Conservation (phyloP, 148 eudicot genomes). For the Vaccinium corymbosum region DNA sequence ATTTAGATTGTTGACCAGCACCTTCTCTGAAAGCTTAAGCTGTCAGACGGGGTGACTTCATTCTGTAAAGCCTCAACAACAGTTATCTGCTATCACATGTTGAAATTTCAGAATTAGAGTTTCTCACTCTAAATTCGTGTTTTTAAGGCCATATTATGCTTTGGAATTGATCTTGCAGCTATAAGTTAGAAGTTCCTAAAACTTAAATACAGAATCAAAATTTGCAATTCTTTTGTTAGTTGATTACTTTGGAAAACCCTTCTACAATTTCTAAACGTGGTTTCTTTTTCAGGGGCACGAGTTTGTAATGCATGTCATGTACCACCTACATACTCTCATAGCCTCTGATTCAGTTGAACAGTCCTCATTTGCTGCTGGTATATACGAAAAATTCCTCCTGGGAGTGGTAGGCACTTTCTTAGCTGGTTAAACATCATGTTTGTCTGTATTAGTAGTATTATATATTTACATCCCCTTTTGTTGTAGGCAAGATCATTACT, state of each 20-base stretch:
- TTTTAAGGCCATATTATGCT: background rate
- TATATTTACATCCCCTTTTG: slow-evolving; percentile 15
- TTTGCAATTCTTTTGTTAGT: slow-evolving; percentile 4
- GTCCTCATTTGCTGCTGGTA: slow-evolving; percentile 49
- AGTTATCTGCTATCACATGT: background rate
- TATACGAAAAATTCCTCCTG: slow-evolving; percentile 79
- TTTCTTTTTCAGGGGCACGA: slow-evolving; percentile 79
- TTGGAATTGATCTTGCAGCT: background rate
- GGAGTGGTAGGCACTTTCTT: slow-evolving; percentile 62
- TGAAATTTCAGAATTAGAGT: background rate
- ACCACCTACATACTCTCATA: slow-evolving; percentile 59
- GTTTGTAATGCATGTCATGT: slow-evolving; percentile 85
- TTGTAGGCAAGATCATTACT: slow-evolving; percentile 77
- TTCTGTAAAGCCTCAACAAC: background rate
- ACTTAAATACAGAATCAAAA: background rate
- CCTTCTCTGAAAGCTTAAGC: background rate
- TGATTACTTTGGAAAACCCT: background rate
- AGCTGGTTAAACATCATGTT: slow-evolving; percentile 10
- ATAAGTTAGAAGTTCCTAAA: background rate
- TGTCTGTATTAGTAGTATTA: background rate
- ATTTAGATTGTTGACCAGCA: background rate
- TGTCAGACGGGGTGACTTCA: background rate
- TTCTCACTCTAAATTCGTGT: background rate
- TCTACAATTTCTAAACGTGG: background rate
- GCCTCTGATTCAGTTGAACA: slow-evolving; percentile 41